phyloP scores from a whole-genome alignment of 1,139 yeast genomes.

The Suhomyces choctaworum region DNA sequence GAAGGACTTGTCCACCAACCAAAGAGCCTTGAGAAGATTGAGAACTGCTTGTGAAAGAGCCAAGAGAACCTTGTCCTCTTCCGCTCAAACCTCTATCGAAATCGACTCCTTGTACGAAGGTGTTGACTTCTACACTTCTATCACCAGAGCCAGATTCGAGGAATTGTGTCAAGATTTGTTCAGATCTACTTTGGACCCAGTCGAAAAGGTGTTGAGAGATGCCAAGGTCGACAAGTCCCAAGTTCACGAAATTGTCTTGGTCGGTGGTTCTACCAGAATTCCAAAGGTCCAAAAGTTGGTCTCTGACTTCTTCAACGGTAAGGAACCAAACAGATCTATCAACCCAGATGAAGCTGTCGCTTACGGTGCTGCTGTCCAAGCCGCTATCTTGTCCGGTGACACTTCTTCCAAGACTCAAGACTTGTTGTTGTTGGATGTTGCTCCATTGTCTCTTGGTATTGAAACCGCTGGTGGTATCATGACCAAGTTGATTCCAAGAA shows the following conservation, averaged over 20 bases:
- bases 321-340: conserved; percentile 45
- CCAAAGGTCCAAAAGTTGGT: conserved; percentile 44
- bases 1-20: conserved; percentile 39
- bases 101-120: conserved; percentile 42
- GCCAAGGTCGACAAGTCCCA: conserved; percentile 41
- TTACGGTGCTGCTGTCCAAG: conserved; percentile 63
- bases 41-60: conserved; percentile 46
- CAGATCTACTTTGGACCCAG: conserved; percentile 44
- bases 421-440: conserved; percentile 80
- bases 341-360: conserved; percentile 47
- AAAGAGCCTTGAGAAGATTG: conserved; percentile 43
- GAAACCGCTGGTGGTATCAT: conserved; percentile 98
- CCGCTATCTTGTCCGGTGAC: conserved; percentile 90
- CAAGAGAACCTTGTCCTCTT: conserved; percentile 42
- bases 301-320: conserved; percentile 42
- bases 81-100: conserved; percentile 40
- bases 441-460: conserved; percentile 94
- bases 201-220: conserved; percentile 41
- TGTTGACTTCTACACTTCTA: conserved; percentile 41
- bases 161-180: conserved; percentile 42
- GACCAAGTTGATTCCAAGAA: conserved; percentile 96
- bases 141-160: conserved; percentile 44
- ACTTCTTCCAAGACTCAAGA: conserved; percentile 82
- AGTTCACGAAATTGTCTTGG: conserved; percentile 40
- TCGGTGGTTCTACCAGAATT: conserved; percentile 46